Evolutionary conservation across 2,329 filamentous ascomycete genomes (phyloP).

Genomic region (Cordyceps cateniannulata): DNA sequence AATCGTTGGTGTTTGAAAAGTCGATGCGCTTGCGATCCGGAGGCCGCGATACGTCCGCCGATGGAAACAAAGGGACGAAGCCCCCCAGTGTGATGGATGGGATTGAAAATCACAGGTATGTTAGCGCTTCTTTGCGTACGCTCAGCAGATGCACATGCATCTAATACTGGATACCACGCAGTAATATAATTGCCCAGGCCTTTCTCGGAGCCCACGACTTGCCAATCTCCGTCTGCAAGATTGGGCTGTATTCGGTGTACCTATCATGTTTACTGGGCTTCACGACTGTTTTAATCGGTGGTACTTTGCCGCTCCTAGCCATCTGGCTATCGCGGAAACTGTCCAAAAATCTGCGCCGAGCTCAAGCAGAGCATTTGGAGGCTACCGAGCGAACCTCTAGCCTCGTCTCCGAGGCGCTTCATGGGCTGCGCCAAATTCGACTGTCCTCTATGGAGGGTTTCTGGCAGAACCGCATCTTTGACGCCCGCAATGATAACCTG

Average conservation of each 20-base stretch:
- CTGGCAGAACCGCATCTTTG: constrained; percentile 8
- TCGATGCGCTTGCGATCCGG: background rate
- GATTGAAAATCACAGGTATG: background rate
- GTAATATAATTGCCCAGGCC: background rate
- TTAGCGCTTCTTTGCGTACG: background rate
- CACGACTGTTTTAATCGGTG: constrained; percentile 6
- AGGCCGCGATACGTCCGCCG: background rate
- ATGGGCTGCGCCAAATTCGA: constrained; percentile 12
- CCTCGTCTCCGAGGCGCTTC: constrained; percentile 11
- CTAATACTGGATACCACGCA: background rate
- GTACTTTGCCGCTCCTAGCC: background rate
- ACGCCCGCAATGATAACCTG: background rate
- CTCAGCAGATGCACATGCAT: background rate
- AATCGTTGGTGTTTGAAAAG: constrained; percentile 4
- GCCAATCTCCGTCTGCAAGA: constrained; percentile 10
- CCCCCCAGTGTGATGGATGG: background rate
- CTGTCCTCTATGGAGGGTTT: constrained; percentile 12
- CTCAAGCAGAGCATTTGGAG: background rate
- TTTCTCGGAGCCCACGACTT: background rate
- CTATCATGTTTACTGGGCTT: constrained; percentile 9
- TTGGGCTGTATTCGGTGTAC: constrained; percentile 7
- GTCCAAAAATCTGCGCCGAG: background rate
- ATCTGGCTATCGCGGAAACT: constrained; percentile 5
- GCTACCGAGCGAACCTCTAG: background rate
- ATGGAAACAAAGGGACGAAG: background rate